Conservation (phyloP, 768 basidiomycete species). For the Pleurotus pulmonarius region DNA sequence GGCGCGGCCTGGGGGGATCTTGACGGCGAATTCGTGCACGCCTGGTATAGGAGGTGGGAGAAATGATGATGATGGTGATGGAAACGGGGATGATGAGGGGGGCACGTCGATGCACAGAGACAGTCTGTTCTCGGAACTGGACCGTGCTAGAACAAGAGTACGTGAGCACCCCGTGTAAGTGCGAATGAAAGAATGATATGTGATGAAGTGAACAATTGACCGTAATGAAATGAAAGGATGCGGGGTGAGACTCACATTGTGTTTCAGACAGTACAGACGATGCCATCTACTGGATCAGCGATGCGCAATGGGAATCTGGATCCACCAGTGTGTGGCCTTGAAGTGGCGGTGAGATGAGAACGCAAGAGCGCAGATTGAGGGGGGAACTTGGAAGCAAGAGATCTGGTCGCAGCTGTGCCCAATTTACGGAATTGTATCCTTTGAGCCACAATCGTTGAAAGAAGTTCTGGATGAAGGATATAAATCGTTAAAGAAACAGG, state of each 20-base stretch:
- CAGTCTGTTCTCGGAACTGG: conserved; percentile 17
- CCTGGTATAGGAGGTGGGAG: conserved; percentile 64
- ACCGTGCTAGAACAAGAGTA: conserved; percentile 11
- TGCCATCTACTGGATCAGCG: conserved; percentile 18
- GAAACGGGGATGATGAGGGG: conserved; percentile 45
- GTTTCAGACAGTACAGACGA: conserved; percentile 24
- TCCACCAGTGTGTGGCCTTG: too few species aligned
- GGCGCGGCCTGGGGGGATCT: conserved; percentile 29
- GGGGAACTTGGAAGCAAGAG: too few species aligned
- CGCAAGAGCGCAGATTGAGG: too few species aligned
- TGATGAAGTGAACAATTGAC: neutral
- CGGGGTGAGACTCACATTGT: conserved; percentile 18
- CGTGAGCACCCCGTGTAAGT: conserved; percentile 2
- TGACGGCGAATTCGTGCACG: conserved; percentile 64
- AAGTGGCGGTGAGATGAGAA: too few species aligned
- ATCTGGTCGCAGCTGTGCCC: too few species aligned
- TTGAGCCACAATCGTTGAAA: too few species aligned
- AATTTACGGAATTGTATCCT: too few species aligned
- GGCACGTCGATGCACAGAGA: conserved; percentile 37
- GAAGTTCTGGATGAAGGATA: too few species aligned
- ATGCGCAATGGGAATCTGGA: neutral
- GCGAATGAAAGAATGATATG: conserved; percentile 11
- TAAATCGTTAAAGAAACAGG: too few species aligned
- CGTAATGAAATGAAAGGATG: neutral
- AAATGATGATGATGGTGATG: conserved; percentile 66